Percentiles rank a stretch among this genome's conserved stretches.
phyloP scores from a whole-genome alignment of 257 asterid species.

The Forsythia viridissima region DNA sequence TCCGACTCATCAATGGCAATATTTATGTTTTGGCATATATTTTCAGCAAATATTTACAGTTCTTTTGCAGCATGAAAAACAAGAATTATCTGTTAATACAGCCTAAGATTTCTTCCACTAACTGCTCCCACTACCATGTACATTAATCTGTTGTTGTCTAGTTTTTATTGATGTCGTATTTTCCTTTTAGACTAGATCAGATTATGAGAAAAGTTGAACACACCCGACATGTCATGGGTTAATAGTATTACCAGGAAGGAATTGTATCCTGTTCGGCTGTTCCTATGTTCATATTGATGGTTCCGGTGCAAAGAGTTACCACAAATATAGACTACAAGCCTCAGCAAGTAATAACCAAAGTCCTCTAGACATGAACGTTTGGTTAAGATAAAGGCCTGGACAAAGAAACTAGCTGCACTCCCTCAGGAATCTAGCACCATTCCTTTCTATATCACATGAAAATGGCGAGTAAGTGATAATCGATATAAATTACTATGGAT shows the following conservation, averaged over 20 bases:
- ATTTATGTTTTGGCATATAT: no score
- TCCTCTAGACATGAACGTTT: conserved; percentile 98
- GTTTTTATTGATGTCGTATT: no score
- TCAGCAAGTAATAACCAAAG: conserved; percentile 96
- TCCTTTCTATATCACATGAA: conserved; percentile 60
- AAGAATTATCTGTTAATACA: no score
- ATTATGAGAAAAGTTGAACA: background rate
- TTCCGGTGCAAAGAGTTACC: conserved; percentile 91
- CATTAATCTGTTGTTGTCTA: conserved; percentile 19
- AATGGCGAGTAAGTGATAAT: background rate
- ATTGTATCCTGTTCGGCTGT: conserved; percentile 80
- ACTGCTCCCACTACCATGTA: no score
- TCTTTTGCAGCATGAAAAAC: no score
- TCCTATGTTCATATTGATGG: conserved; percentile 88
- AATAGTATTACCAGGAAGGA: conserved; percentile 67
- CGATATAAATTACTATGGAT: background rate
- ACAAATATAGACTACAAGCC: conserved; percentile 85
- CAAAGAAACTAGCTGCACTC: conserved; percentile 92
- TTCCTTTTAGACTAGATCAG: background rate
- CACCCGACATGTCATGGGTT: background rate
- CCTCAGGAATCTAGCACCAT: conserved; percentile 95
- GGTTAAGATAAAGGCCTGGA: conserved; percentile 85
- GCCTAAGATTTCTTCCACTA: no score
- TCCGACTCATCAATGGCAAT: background rate
- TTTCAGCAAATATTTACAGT: no score